phyloP scores from a whole-genome alignment of 495 filamentous ascomycete species.

The Penicillium turbatum region DNA sequence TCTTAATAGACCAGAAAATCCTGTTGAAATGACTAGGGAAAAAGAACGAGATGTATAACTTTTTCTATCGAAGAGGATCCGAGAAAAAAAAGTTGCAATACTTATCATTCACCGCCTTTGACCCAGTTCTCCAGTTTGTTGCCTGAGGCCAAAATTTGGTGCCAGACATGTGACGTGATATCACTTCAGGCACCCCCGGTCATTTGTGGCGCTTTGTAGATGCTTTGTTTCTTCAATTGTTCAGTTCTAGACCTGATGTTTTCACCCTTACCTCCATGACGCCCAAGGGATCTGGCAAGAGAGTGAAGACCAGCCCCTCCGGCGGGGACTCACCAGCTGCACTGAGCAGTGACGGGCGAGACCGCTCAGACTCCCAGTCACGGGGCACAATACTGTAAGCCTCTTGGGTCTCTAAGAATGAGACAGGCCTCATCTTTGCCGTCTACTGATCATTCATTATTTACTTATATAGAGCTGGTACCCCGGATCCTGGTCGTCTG shows the following conservation, averaged over 20 bases:
- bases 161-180: constrained; percentile 38
- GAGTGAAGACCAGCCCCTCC: constrained; percentile 55
- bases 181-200: constrained; percentile 20
- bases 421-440: background rate
- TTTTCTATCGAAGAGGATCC: constrained; percentile 8
- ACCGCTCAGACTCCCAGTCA: constrained; percentile 31
- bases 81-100: constrained; percentile 27
- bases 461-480: constrained; percentile 41
- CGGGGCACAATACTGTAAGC: constrained; percentile 32
- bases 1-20: constrained; percentile 24
- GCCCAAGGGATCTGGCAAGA: constrained; percentile 59
- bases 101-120: constrained; percentile 29
- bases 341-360: constrained; percentile 31
- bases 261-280: constrained; percentile 32
- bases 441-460: constrained; percentile 6
- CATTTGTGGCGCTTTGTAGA: constrained; percentile 21
- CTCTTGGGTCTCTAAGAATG: background rate
- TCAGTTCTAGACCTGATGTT: constrained; percentile 28
- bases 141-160: constrained; percentile 29
- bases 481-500: constrained; percentile 58
- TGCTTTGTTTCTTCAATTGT: constrained; percentile 9
- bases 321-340: constrained; percentile 35
- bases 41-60: constrained; percentile 23
- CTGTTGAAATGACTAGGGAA: constrained; percentile 12
- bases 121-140: background rate